Evolutionary conservation across 441 rosid genomes (phyloP), one percentile per base, ranked within the genome.

Genomic region (Hura crepitans): DNA sequence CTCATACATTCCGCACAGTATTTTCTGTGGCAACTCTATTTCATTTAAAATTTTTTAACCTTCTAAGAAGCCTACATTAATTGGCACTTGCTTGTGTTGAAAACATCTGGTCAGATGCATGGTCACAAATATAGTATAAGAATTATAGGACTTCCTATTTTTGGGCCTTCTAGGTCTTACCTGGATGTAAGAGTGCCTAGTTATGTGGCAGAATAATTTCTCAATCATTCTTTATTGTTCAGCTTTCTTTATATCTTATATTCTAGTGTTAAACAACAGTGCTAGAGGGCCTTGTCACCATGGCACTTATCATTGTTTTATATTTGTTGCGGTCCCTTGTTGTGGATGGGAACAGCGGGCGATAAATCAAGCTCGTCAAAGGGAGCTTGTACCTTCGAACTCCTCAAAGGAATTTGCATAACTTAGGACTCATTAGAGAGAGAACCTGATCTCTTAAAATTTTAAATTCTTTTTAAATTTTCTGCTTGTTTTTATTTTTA

Each of bases 211-310:
- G 25, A 25, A 54, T 27, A 22, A 54, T 54, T 23, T 3, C 0
- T 33, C 0, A 37, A 6, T 2, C 27, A 13, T 30, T n/a, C 28
- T 7, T 35, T 37, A 33, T 50, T 60, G 27, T n/a, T 60, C 64
- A 17, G 23, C 64, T 7, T 60, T n/a, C 37, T 58, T 17, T 14
- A 57, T 28, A 30, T 57, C 62, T 28, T 13, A 14, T 30, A 31
- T 35, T 58, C 9, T 62, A 28, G 49, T 35, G 58, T 72, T 65
- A 66, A 15, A 22, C 28, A 51, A 17, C 31, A 25, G 33, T 55
- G 33, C 33, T 22, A 25, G n/a, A n/a, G n/a, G 59, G 59, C 15
- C 4, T 54, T 53, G 58, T 25, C 58, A 54, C 31, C 31, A 23
- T 12, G 58, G n/a, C 12, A 35, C 6, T 14, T 61, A 37, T 8